These are phyloP conservation scores for Smithsoniella earleae DNA, from an alignment of 163 green algal genomes.

Conservation along the genomic window DNA sequence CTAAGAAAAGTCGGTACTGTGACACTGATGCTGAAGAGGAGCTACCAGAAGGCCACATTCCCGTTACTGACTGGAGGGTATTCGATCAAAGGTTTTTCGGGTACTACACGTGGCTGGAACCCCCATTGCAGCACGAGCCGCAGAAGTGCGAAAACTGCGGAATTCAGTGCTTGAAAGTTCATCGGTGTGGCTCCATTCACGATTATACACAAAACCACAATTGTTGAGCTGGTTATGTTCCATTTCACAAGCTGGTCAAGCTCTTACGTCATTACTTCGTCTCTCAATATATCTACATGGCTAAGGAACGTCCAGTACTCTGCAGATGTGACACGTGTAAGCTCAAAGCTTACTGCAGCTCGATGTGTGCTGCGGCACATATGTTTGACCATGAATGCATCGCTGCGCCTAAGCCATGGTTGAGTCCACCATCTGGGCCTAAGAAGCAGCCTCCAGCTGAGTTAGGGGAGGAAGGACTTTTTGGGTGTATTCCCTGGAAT, in stretches of 20 bases:
- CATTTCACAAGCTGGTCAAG: too few relatives aligned
- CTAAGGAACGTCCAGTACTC: too few relatives aligned
- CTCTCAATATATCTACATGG: too few relatives aligned
- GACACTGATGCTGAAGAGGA: background rate
- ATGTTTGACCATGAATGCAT: constrained; percentile 27
- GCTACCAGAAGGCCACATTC: background rate
- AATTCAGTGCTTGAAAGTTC: constrained; percentile 27
- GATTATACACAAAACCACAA: too few relatives aligned
- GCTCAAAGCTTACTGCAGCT: constrained; percentile 27
- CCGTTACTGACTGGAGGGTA: constrained; percentile 18
- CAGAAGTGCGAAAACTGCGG: constrained; percentile 25
- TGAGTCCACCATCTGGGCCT: constrained; percentile 7
- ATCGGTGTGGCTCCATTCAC: constrained; percentile 15
- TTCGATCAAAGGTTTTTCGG: constrained; percentile 13
- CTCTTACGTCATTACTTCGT: too few relatives aligned
- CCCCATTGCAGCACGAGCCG: constrained; percentile 11
- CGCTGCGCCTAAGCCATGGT: constrained; percentile 18
- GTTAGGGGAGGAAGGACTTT: constrained; percentile 19
- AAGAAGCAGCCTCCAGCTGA: background rate
- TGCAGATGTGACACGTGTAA: constrained; percentile 29
- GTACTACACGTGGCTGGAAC: constrained; percentile 28
- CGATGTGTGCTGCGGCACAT: constrained; percentile 27
- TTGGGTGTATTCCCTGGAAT: constrained; percentile 21
- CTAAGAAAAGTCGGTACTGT: background rate
- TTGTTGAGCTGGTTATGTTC: too few relatives aligned